phyloP scores from a whole-genome alignment of 768 basidiomycete genomes.

The Tylopilus balloui region DNA sequence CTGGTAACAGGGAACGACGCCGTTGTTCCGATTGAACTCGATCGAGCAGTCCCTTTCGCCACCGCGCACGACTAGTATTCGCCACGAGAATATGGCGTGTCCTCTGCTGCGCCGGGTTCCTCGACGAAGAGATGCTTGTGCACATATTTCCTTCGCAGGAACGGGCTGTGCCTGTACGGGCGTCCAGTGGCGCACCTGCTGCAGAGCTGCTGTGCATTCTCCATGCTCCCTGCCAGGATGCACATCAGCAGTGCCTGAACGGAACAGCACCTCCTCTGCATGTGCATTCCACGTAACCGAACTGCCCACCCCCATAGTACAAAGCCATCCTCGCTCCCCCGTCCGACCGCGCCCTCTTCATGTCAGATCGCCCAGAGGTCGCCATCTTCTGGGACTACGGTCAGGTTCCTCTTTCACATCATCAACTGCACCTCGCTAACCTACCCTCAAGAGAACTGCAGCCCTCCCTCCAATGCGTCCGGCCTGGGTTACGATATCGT shows the following conservation, averaged over 20 bases:
- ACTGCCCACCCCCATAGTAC: slow-evolving; percentile 18
- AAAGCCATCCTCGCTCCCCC: slow-evolving; percentile 12
- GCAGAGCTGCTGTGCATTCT: slow-evolving; percentile 17
- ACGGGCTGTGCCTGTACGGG: slow-evolving; percentile 18
- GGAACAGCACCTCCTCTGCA: slow-evolving; percentile 8
- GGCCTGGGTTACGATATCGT: slow-evolving; percentile 41
- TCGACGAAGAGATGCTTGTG: background rate
- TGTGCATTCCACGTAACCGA: slow-evolving; percentile 13
- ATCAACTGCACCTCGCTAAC: background rate
- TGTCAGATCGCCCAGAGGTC: slow-evolving; percentile 34
- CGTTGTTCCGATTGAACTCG: background rate
- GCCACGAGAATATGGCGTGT: background rate
- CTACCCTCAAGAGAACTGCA: slow-evolving; percentile 28
- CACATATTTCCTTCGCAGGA: slow-evolving; percentile 7
- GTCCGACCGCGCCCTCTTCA: slow-evolving; percentile 9
- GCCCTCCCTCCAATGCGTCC: slow-evolving; percentile 26
- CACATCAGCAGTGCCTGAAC: slow-evolving; percentile 11
- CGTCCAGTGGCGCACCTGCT: slow-evolving; percentile 15
- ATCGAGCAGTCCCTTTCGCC: background rate
- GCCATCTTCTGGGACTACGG: slow-evolving; percentile 42
- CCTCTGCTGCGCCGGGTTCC: slow-evolving; percentile 1
- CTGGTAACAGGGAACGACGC: slow-evolving; percentile 5
- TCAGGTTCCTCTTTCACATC: slow-evolving; percentile 10
- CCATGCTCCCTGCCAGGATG: slow-evolving; percentile 8
- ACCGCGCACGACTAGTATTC: background rate